These are phyloP conservation scores for Cenchrus americanus DNA, from an alignment of 176 grass and related monocot genomes.

Conservation along the genomic window DNA sequence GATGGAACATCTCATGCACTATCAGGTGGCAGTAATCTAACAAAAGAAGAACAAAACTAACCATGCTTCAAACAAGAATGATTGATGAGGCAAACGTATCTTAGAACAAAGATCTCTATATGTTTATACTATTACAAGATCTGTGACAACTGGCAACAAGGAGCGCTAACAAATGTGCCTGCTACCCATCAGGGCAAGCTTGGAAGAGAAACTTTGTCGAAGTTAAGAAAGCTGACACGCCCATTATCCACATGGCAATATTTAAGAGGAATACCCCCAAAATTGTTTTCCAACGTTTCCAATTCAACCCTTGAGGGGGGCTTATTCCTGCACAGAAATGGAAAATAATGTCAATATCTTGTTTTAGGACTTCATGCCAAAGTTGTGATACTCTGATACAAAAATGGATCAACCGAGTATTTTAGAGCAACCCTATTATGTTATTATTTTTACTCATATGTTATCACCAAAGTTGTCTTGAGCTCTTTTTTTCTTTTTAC, in stretches of 20 bases:
- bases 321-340: constrained; percentile 42
- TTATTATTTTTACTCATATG: background rate
- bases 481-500: background rate
- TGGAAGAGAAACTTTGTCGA: constrained; percentile 48
- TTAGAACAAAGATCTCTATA: background rate
- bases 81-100: background rate
- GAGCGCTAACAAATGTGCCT: background rate
- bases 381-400: constrained; percentile 2
- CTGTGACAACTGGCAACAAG: background rate
- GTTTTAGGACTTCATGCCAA: background rate
- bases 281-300: constrained; percentile 53
- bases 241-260: constrained; percentile 63
- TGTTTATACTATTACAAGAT: background rate
- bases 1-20: background rate
- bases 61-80: background rate
- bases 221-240: constrained; percentile 62
- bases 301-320: constrained; percentile 54
- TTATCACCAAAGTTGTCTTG: background rate
- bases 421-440: background rate
- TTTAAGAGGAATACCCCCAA: constrained; percentile 51
- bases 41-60: background rate
- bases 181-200: constrained; percentile 53
- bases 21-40: background rate
- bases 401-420: background rate
- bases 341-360: background rate